Conservation (phyloP, 805 yeast genomes). For the Saccharomycopsis javanensis region DNA sequence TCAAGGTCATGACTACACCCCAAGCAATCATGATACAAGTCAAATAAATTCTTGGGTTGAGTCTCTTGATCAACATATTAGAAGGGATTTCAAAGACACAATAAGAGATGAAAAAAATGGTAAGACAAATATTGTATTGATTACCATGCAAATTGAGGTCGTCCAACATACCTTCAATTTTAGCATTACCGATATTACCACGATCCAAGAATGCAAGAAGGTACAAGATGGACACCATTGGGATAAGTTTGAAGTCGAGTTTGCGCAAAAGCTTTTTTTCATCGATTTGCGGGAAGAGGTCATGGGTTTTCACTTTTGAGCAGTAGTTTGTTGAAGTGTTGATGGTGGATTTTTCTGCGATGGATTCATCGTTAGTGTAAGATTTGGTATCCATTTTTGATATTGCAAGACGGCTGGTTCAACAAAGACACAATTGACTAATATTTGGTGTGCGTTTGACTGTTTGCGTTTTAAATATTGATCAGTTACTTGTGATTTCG, state of each 20-base stretch:
- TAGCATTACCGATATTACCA: conserved; percentile 45
- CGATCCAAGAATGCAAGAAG: conserved; percentile 42
- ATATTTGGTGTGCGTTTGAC: too few relatives aligned
- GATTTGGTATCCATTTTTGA: conserved; percentile 1
- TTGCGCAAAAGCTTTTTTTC: conserved; percentile 26
- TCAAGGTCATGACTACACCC: conserved; percentile 41
- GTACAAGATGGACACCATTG: conserved; percentile 36
- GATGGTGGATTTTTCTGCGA: conserved; percentile 2
- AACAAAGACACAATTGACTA: too few relatives aligned
- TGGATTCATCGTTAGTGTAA: conserved; percentile 1
- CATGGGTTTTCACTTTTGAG: background rate
- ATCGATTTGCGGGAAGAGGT: conserved; percentile 17
- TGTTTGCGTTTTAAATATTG: too few relatives aligned
- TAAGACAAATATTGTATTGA: conserved; percentile 37
- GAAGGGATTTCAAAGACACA: conserved; percentile 39
- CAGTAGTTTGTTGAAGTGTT: conserved; percentile 4
- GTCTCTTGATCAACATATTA: conserved; percentile 36
- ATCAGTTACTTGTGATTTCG: too few relatives aligned
- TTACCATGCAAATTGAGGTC: conserved; percentile 33
- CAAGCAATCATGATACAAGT: conserved; percentile 39
- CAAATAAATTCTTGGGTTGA: conserved; percentile 38
- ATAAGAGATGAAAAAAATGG: conserved; percentile 41
- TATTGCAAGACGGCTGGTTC: too few relatives aligned
- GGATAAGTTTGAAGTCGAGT: conserved; percentile 35
- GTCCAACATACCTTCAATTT: conserved; percentile 39